Conservation (phyloP, 208 protist genomes). For the Trypanosoma scelopori region DNA sequence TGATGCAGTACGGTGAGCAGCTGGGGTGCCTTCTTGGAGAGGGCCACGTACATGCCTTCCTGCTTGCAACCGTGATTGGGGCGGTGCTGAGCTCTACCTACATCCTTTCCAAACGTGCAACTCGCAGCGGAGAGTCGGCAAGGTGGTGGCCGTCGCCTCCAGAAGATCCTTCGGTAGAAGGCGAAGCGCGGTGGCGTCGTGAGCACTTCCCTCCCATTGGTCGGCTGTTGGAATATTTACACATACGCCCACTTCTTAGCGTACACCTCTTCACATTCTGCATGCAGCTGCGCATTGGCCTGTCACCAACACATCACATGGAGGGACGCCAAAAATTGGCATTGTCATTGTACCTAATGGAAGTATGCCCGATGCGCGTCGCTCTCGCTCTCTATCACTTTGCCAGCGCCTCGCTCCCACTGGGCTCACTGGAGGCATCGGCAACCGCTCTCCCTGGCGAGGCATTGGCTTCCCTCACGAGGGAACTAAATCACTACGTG, state of each 20-base stretch:
- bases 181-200: constrained; percentile 53
- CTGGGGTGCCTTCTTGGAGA: constrained; percentile 47
- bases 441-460: constrained; percentile 13
- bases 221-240: constrained; percentile 42
- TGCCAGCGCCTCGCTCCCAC: constrained; percentile 19
- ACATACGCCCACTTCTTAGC: constrained; percentile 37
- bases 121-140: constrained; percentile 1
- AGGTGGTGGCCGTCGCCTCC: constrained; percentile 11
- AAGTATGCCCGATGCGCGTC: constrained; percentile 31
- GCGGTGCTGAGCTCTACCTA: constrained; percentile 47
- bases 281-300: constrained; percentile 57
- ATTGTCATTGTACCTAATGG: constrained; percentile 39
- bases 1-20: constrained; percentile 29
- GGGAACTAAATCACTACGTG: constrained; percentile 49
- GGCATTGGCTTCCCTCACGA: constrained; percentile 42
- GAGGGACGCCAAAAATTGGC: constrained; percentile 52
- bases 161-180: background rate
- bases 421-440: constrained; percentile 8
- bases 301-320: constrained; percentile 36
- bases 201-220: constrained; percentile 65
- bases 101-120: constrained; percentile 38
- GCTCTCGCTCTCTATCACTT: constrained; percentile 63
- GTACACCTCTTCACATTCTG: constrained; percentile 62
- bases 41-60: constrained; percentile 42
- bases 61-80: constrained; percentile 50